These are phyloP conservation scores for Picea mariana DNA, from an alignment of 83 land plant genomes.

Conservation along the genomic window DNA sequence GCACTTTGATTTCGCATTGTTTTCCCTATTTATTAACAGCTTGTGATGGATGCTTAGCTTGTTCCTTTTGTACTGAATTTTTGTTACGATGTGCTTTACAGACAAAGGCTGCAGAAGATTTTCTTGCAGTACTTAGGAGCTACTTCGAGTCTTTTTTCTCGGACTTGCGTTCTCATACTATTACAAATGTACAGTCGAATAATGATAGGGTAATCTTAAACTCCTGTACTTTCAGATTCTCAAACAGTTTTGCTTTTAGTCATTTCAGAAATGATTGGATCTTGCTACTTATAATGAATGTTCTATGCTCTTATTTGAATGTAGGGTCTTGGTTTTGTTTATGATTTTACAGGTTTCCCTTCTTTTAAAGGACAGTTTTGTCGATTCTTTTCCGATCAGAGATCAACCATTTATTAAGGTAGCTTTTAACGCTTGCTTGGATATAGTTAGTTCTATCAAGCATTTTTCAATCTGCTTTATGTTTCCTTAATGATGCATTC, in stretches of 20 bases:
- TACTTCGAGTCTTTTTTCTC: constrained; percentile 91
- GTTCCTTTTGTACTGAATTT: constrained; percentile 12
- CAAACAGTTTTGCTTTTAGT: neutral
- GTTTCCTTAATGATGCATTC: too few relatives aligned
- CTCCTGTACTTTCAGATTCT: neutral
- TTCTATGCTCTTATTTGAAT: neutral
- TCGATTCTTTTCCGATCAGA: constrained; percentile 66
- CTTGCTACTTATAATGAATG: neutral
- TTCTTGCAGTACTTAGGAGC: constrained; percentile 61
- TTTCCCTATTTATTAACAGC: neutral
- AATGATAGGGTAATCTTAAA: constrained; percentile 73
- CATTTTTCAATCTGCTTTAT: too few relatives aligned
- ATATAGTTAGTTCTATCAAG: neutral
- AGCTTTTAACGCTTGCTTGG: neutral
- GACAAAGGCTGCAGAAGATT: constrained; percentile 85
- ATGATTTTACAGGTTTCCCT: constrained; percentile 64
- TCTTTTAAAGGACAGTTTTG: constrained; percentile 78
- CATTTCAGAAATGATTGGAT: neutral
- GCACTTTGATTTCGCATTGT: neutral
- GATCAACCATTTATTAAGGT: constrained; percentile 83
- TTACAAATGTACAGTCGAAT: constrained; percentile 96
- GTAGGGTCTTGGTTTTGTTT: neutral
- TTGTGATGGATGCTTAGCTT: constrained; percentile 10
- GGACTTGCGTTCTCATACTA: constrained; percentile 84
- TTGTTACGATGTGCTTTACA: constrained; percentile 28